Evolutionary conservation across 2,329 filamentous ascomycete genomes (phyloP), one percentile per base, ranked within the genome.

Genomic region (Colletotrichum godetiae): DNA sequence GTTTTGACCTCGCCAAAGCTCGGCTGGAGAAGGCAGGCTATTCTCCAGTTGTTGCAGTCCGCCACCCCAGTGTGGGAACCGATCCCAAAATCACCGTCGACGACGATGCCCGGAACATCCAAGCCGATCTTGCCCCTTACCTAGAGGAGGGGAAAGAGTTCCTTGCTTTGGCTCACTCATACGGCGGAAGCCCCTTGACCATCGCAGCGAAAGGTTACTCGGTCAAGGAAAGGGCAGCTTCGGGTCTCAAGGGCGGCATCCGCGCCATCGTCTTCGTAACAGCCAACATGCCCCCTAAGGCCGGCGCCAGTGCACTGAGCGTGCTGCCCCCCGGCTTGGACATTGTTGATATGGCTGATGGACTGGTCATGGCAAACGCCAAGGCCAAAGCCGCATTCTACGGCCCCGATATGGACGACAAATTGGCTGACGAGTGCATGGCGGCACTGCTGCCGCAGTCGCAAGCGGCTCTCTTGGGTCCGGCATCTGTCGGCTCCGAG

Each of bases 361-460:
- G 68, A 1, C 37, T 68, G 10, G 52, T 72, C 5, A 62, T 29
- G 8, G 68, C 57, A 8, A 72, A 62, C n/a, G 5, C 22, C 27
- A 68, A 68, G 31, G 64, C 68, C 13, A 68, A 68, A 35, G 35
- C 29, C 0, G 68, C 57, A 15, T 72, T 68, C 37, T 72, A 72
- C 64, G 68, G 68, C 19, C 57, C 64, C 19, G 64, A 72, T 15
- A 72, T 72, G 68, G 5, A 35, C 1, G 64, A 62, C 49, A 49
- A 68, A 8, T 3, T 49, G 15, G 64, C 64, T 13, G 57, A 72
- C 2, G 11, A 62, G 12, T 62, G 22, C 29, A 57, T 72, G 57
- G 57, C 49, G 12, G 11, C 56, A 12, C n/a, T 71, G 57, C 19
- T 71, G 13, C 63, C 68, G 15, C 62, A 67, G 46, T 71, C 68